Conservation (phyloP, 2,329 filamentous ascomycete species). For the Aspergillus jensenii region DNA sequence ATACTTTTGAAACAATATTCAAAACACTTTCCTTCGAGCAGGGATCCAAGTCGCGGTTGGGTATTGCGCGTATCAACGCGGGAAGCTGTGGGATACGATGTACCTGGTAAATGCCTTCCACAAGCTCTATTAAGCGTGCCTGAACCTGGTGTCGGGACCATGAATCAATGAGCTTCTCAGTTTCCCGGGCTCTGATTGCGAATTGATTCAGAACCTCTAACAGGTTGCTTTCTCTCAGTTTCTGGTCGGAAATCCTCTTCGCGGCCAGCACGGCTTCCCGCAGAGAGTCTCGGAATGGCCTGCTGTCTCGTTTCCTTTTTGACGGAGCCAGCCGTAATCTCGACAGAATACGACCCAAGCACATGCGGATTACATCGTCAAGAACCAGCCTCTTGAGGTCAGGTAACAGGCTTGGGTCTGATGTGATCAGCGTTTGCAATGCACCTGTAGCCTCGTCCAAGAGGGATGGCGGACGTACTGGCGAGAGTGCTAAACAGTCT, state of each 20-base stretch:
- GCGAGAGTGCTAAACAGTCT: background rate
- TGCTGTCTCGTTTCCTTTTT: conserved; percentile 6
- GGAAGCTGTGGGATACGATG: conserved; percentile 8
- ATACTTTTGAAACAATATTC: conserved; percentile 38
- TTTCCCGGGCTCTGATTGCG: conserved; percentile 17
- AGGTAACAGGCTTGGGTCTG: background rate
- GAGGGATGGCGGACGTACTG: background rate
- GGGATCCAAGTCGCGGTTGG: conserved; percentile 18
- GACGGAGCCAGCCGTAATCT: conserved; percentile 24
- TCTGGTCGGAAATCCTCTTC: background rate
- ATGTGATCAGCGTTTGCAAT: background rate
- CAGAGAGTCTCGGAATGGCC: conserved; percentile 12
- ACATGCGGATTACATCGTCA: conserved; percentile 26
- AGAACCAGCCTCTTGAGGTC: background rate
- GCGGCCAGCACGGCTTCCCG: conserved; percentile 4
- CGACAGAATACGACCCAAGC: conserved; percentile 28
- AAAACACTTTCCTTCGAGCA: conserved; percentile 20
- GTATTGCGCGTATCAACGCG: conserved; percentile 20
- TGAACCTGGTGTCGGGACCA: conserved; percentile 28
- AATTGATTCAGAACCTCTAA: conserved; percentile 9
- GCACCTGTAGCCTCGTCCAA: no score
- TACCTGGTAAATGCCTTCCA: conserved; percentile 30
- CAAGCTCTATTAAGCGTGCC: conserved; percentile 23
- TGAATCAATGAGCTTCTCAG: conserved; percentile 22
- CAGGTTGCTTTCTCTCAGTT: background rate